Conservation (phyloP, 306 rosid species). For the Inga leiocalycina region DNA sequence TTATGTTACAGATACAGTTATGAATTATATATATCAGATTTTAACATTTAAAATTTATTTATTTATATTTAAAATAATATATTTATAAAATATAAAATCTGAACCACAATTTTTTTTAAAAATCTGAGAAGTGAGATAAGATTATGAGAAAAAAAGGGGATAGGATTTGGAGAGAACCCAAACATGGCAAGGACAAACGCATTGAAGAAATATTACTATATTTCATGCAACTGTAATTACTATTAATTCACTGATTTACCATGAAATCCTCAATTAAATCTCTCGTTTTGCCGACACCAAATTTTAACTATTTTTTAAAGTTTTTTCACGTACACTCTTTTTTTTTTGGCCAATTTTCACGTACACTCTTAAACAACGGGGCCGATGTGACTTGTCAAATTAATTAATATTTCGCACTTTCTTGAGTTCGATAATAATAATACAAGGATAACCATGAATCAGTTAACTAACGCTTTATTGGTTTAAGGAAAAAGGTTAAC, state of each 20-base stretch:
- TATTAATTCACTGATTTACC: not conserved
- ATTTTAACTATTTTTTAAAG: not conserved
- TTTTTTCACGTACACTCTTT: not conserved
- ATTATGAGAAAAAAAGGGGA: too few relatives aligned
- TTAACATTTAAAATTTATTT: too few relatives aligned
- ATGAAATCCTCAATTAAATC: not conserved
- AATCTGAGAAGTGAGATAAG: too few relatives aligned
- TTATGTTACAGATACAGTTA: too few relatives aligned
- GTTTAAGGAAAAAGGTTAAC: not conserved
- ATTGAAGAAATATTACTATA: not conserved
- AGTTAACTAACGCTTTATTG: not conserved
- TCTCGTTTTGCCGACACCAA: conserved; percentile 33
- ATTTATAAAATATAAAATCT: too few relatives aligned
- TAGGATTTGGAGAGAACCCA: too few relatives aligned
- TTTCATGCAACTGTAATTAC: not conserved
- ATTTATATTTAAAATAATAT: too few relatives aligned
- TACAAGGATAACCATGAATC: not conserved
- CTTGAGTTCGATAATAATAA: not conserved
- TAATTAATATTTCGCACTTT: not conserved
- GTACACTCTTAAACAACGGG: not conserved
- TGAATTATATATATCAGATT: too few relatives aligned
- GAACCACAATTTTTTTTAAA: too few relatives aligned
- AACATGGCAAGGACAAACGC: conserved; percentile 3
- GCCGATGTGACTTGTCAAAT: not conserved
- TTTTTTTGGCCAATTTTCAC: too few relatives aligned